These are phyloP conservation scores for Cytauxzoon felis DNA, from an alignment of 169 alveolate species.

Conservation along the genomic window DNA sequence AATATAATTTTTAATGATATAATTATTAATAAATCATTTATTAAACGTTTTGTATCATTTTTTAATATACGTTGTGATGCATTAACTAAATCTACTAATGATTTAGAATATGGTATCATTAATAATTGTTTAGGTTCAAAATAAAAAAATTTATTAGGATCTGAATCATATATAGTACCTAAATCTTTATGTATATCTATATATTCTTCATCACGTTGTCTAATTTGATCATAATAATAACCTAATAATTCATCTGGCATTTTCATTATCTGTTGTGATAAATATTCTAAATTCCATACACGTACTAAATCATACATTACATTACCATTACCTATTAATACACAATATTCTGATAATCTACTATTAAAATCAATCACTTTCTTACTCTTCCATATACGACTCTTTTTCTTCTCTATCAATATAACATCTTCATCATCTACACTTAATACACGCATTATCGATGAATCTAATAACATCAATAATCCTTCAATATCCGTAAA, in stretches of 20 bases:
- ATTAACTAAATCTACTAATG: background rate
- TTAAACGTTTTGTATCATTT: constrained; percentile 6
- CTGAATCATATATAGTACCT: constrained; percentile 2
- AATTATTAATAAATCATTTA: constrained; percentile 2
- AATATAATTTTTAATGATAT: constrained; percentile 2
- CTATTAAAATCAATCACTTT: too few relatives aligned
- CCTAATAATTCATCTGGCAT: constrained; percentile 10
- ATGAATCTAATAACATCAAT: too few relatives aligned
- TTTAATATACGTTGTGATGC: constrained; percentile 21
- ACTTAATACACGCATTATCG: too few relatives aligned
- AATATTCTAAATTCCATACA: constrained; percentile 4
- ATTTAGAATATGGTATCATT: constrained; percentile 9
- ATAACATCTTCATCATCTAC: too few relatives aligned
- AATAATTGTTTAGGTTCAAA: constrained; percentile 4
- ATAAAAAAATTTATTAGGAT: constrained; percentile 3
- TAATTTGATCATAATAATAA: constrained; percentile 8
- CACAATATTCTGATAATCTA: too few relatives aligned
- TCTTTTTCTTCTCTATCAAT: too few relatives aligned
- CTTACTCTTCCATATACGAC: too few relatives aligned
- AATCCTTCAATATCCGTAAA: too few relatives aligned
- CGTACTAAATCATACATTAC: constrained; percentile 11
- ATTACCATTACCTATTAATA: too few relatives aligned
- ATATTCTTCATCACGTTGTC: constrained; percentile 12
- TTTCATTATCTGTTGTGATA: background rate
- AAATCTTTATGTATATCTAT: background rate